Base-by-base conservation (phyloP, 2,329 filamentous ascomycete genomes). In the Monosporascus cannonballus region DNA sequence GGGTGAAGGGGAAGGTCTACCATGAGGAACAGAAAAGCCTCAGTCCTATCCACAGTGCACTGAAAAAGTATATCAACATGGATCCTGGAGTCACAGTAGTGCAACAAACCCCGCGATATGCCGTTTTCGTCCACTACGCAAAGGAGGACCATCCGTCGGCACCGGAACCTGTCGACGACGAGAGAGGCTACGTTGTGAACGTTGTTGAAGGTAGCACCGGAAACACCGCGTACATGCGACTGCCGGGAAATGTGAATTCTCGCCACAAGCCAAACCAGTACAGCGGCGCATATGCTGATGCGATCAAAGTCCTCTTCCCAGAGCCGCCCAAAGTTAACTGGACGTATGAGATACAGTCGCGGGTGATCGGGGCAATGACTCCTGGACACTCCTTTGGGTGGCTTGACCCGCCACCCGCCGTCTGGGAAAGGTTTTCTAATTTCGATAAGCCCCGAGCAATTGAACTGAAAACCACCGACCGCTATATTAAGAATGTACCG, bases 151-250 rank as follows among this genome's bases (percentile, higher is more conserved):
- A 49, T 24, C 60, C 61, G 1, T 3, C 1, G 3, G 47, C 25
- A 20, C 60, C 48, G 30, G n/a, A 56, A 22, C 62, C 60, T 15
- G 9, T 6, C 18, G 24, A 18, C 4, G 8, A n/a, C 17, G 18
- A 25, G 6, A 56, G 60, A 27, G 51, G 22, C 27, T 36, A 59
- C 25, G 6, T 63, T 15, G 37, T 63, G 15, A 52, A 50, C 2
- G 34, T 64, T 30, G 51, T 53, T 51, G 52, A 62, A 46, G n/a
- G 24, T 6, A 6, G 2, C 4, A 17, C 18, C 11, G 9, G 45
- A 4, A 53, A 56, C 3, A 54, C 60, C 48, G 53, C 55, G 22
- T 65, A 64, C 41, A 64, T 65, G 63, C 61, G 54, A 36, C 45
- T 60, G 2, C 61, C 62, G 6, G 7, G 8, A 2, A 30, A 24